Evolutionary conservation across 768 basidiomycete genomes (phyloP), one percentile per base, ranked within the genome.

Genomic region (Macrolepiota albuminosa): DNA sequence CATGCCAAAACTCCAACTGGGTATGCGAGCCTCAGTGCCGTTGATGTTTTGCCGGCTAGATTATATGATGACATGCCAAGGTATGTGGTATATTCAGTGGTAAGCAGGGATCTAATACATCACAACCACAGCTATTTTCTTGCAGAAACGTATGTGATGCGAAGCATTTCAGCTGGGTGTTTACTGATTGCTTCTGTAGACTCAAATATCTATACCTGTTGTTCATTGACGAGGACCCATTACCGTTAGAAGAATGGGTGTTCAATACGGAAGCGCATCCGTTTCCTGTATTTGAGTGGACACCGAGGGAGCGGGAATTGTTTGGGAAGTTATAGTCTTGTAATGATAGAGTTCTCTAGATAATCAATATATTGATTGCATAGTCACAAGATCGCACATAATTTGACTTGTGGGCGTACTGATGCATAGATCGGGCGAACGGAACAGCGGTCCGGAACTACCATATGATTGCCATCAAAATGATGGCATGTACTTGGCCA

Each of bases 211-310:
- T 89, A 49, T 84, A 87, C 69, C 75, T 92, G 24, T 70, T 89
- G 68, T 92, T 90, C 70, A 74, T 75, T 56, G 80, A 88, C 34
- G 79, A 83, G 9, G 87, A 91, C 62, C 78, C 78, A 3, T 63
- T 90, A 58, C 76, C 84, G 6, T 64, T 86, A 50, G 79, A 84
- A 42, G 66, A 75, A 63, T 86, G 82, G 81, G 83, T 85, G 18
- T 84, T 86, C 64, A 85, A 84, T 62, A 86, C 84, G 2, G 84
- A 86, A 71, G 92, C 90, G 5, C 92, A 93, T 69, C 88, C 91
- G 11, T 75, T 92, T 18, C 89, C 88, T 9, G 77, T 89, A 36
- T 87, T 90, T 65, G 66, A 76, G 50, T 89, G 86, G 88, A 84
- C 78, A 3, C 68, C 71, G 45, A 75, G 74, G 64, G 84, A 89